phyloP scores from a whole-genome alignment of 257 asterid genomes.

The Anisodus acutangulus region DNA sequence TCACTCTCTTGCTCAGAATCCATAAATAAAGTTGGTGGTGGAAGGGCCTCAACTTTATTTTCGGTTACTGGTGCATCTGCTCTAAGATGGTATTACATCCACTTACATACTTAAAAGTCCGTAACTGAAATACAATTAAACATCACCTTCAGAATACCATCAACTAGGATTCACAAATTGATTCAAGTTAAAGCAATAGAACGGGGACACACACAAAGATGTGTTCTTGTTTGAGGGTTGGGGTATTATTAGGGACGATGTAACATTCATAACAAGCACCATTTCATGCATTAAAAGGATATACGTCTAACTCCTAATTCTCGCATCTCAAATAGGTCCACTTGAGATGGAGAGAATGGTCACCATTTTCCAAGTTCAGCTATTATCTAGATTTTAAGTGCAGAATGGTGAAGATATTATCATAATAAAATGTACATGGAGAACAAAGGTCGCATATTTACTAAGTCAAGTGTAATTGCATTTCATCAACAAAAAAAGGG shows the following conservation, averaged over 20 bases:
- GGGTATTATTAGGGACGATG: not conserved
- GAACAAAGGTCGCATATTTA: not conserved
- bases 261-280: not conserved
- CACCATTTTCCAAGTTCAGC: not conserved
- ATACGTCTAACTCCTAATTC: not conserved
- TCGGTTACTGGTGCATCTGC: slow-evolving; percentile 28
- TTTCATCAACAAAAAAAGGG: not conserved
- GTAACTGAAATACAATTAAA: slow-evolving; percentile 40
- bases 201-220: slow-evolving; percentile 13
- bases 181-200: not conserved
- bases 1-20: slow-evolving; percentile 38
- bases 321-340: not conserved
- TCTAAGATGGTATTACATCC: slow-evolving; percentile 35
- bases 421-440: not conserved
- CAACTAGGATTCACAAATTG: not conserved
- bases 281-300: not conserved
- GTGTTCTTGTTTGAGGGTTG: not conserved
- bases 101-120: slow-evolving; percentile 41
- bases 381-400: not conserved
- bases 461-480: not conserved
- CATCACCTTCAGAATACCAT: slow-evolving; percentile 1
- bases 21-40: slow-evolving; percentile 29
- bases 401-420: not conserved
- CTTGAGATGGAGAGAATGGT: not conserved
- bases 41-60: slow-evolving; percentile 31